These are phyloP conservation scores for Paramecium octaurelia DNA, from an alignment of 73 alveolate genomes.

Conservation along the genomic window DNA sequence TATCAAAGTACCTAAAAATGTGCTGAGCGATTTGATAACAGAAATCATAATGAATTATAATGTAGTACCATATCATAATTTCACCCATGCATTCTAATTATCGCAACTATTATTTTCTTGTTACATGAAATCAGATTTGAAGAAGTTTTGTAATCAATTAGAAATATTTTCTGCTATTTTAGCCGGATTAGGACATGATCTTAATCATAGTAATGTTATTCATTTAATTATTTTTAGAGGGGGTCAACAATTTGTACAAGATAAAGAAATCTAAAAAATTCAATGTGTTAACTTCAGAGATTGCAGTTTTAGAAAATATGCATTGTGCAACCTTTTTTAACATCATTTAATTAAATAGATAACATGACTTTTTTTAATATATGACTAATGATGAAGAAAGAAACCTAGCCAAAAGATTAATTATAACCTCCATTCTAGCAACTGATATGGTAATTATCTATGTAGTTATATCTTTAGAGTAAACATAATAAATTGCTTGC, in stretches of 20 bases:
- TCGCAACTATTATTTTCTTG: conserved; percentile 31
- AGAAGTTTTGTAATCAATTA: conserved; percentile 19
- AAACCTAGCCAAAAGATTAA: conserved; percentile 36
- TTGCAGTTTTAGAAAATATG: conserved; percentile 57
- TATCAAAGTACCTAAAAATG: not conserved
- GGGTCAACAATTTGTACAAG: conserved; percentile 53
- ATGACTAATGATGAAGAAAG: conserved; percentile 20
- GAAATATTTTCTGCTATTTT: conserved; percentile 46
- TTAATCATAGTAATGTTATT: conserved; percentile 49
- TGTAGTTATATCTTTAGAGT: not conserved
- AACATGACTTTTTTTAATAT: conserved; percentile 21
- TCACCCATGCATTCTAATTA: conserved; percentile 59
- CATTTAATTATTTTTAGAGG: conserved; percentile 37
- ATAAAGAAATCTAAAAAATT: conserved; percentile 46
- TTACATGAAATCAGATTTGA: conserved; percentile 48
- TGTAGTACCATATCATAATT: conserved; percentile 61
- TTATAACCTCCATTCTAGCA: conserved; percentile 47
- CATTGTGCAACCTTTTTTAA: conserved; percentile 59
- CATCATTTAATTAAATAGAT: conserved; percentile 13
- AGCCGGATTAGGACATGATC: conserved; percentile 60
- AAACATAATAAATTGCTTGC: conserved; percentile 40
- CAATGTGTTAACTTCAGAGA: conserved; percentile 10
- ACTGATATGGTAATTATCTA: conserved; percentile 45
- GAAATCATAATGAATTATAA: conserved; percentile 52
- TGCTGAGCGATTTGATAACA: not conserved